These are phyloP conservation scores for Triticum monococcum DNA, from an alignment of 176 grass and related monocot species.

Conservation along the genomic window DNA sequence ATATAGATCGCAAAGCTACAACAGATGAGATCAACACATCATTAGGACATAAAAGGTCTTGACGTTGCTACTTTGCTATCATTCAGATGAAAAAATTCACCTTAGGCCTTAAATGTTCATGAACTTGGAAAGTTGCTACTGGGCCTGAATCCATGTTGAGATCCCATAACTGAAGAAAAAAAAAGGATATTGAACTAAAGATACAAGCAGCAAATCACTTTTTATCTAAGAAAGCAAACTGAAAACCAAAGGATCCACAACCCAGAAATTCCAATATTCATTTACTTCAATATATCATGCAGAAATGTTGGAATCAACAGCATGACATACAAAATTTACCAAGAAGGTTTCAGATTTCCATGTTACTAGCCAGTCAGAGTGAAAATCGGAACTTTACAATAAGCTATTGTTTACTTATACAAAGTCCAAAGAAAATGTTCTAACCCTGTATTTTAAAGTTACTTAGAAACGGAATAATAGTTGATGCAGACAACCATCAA, in stretches of 20 bases:
- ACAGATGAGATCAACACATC: conserved; percentile 17
- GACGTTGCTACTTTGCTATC: conserved; percentile 19
- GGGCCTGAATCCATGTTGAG: conserved; percentile 91
- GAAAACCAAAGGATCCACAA: conserved; percentile 13
- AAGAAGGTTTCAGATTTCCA: not conserved
- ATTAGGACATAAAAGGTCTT: conserved; percentile 28
- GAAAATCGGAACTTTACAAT: not conserved
- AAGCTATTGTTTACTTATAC: conserved; percentile 6
- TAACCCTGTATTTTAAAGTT: not conserved
- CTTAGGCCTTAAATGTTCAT: conserved; percentile 90
- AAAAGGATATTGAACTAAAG: not conserved
- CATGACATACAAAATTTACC: not conserved
- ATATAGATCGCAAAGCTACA: conserved; percentile 85
- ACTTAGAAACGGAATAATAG: not conserved
- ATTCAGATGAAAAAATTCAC: conserved; percentile 48
- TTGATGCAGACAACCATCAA: not conserved
- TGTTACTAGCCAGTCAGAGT: conserved; percentile 1
- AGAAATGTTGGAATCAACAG: conserved; percentile 18
- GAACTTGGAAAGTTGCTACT: conserved; percentile 82
- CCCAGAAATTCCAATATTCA: not conserved
- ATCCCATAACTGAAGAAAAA: conserved; percentile 76
- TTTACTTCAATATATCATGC: not conserved
- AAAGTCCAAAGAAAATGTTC: conserved; percentile 4
- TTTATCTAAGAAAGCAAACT: not conserved
- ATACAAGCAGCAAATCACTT: conserved; percentile 18